phyloP scores from a whole-genome alignment of 2,329 filamentous ascomycete species.

The Penicillium sclerotiorum region DNA sequence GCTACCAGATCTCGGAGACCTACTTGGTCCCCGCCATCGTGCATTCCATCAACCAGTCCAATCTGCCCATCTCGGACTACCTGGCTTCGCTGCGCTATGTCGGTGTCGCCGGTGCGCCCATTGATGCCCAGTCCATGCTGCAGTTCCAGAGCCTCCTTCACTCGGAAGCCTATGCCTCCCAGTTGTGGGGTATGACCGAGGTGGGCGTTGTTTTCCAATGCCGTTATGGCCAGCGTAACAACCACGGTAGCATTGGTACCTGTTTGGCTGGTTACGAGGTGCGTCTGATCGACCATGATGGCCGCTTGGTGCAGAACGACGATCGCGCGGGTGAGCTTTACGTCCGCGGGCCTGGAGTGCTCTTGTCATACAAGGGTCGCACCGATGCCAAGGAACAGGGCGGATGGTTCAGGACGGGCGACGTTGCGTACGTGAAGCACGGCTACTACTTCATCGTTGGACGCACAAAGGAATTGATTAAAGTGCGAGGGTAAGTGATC shows the following conservation, averaged over 20 bases:
- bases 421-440: constrained; percentile 41
- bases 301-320: constrained; percentile 31
- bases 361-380: constrained; percentile 42
- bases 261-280: constrained; percentile 45
- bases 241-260: constrained; percentile 52
- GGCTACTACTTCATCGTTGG: constrained; percentile 45
- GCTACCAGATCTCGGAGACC: constrained; percentile 52
- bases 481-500: constrained; percentile 47
- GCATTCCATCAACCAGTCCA: constrained; percentile 36
- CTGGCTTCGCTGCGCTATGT: constrained; percentile 49
- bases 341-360: constrained; percentile 41
- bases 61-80: constrained; percentile 27
- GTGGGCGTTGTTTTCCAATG: constrained; percentile 49
- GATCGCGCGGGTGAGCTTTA: constrained; percentile 45
- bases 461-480: constrained; percentile 50
- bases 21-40: constrained; percentile 53
- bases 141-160: constrained; percentile 46
- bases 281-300: constrained; percentile 40
- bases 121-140: constrained; percentile 46
- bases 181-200: constrained; percentile 61
- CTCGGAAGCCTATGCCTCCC: constrained; percentile 45
- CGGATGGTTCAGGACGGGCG: constrained; percentile 50
- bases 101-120: constrained; percentile 53
- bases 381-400: constrained; percentile 37
- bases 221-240: constrained; percentile 42